Conservation (phyloP, 768 basidiomycete genomes). For the Naematelia aurantialba region DNA sequence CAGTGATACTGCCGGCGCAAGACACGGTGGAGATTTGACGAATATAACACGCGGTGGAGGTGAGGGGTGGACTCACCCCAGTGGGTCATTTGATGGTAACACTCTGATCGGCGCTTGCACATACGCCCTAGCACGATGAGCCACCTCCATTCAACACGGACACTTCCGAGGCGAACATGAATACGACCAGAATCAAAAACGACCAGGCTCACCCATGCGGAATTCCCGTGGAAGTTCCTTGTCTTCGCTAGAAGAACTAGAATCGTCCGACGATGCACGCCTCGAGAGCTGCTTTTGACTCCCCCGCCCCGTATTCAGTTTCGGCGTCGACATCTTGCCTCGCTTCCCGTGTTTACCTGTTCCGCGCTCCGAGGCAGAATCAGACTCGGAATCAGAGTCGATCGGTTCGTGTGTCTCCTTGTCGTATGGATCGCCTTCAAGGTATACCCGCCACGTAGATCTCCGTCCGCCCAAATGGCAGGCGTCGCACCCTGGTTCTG, state of each 20-base stretch:
- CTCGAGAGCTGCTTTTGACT: not conserved
- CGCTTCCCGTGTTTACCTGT: not conserved
- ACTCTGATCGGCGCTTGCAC: slow-evolving; percentile 33
- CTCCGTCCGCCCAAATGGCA: slow-evolving; percentile 70
- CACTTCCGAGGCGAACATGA: not conserved
- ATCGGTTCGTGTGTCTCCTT: slow-evolving; percentile 59
- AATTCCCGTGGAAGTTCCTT: slow-evolving; percentile 14
- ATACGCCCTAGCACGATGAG: not conserved
- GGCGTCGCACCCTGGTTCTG: slow-evolving; percentile 70
- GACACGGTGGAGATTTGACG: slow-evolving; percentile 63
- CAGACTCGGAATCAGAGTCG: slow-evolving; percentile 53
- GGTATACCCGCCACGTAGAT: slow-evolving; percentile 61
- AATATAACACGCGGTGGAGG: slow-evolving; percentile 36
- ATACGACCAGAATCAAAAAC: not conserved
- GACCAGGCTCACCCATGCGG: slow-evolving; percentile 26
- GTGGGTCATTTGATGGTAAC: slow-evolving; percentile 44
- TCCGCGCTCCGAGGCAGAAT: slow-evolving; percentile 49
- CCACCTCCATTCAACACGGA: not conserved
- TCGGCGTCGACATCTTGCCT: too few relatives aligned
- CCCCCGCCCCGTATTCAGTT: too few relatives aligned
- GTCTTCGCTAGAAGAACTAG: not conserved
- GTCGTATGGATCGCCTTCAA: slow-evolving; percentile 71
- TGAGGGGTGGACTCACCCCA: slow-evolving; percentile 57
- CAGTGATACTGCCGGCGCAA: not conserved
- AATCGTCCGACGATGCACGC: not conserved